Percentiles rank a stretch among this genome's conserved stretches.
These are phyloP conservation scores for Colletotrichum gloeosporioides DNA, from an alignment of 2,329 filamentous ascomycete genomes.

Conservation along the genomic window DNA sequence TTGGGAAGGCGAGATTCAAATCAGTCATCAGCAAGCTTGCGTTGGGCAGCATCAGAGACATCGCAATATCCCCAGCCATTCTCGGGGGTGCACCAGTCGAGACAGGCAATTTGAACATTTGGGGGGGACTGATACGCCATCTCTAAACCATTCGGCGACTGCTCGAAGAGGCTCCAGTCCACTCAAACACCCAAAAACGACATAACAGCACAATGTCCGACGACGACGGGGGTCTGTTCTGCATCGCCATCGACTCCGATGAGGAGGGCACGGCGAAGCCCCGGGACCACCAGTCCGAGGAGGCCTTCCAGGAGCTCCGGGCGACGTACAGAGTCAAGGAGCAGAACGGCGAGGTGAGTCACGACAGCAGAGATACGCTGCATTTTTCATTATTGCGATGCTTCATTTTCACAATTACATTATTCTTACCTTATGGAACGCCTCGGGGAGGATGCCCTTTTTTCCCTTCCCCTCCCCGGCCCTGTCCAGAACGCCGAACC, in stretches of 20 bases:
- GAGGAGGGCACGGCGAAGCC: constrained; percentile 31
- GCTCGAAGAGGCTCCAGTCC: neutral
- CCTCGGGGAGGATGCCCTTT: neutral
- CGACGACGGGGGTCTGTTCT: constrained; percentile 36
- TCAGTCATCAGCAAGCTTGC: neutral
- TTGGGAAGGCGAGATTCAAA: neutral
- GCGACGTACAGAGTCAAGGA: constrained; percentile 51
- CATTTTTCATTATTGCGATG: neutral
- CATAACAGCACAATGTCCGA: constrained; percentile 9
- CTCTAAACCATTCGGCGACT: neutral
- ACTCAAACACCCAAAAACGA: neutral
- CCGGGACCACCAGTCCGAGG: constrained; percentile 53
- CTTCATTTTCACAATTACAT: neutral
- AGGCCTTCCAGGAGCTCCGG: constrained; percentile 52
- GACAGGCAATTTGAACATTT: neutral
- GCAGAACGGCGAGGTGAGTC: constrained; percentile 59
- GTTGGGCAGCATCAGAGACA: neutral
- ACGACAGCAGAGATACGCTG: neutral
- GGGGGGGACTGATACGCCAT: neutral
- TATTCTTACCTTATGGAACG: neutral
- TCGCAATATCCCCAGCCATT: neutral
- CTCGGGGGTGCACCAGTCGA: neutral
- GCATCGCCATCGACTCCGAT: constrained; percentile 37
- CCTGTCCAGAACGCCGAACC: neutral
- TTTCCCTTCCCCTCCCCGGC: neutral